Evolutionary conservation across 495 filamentous ascomycete species (phyloP).

Genomic region (Penicillium lagena): DNA sequence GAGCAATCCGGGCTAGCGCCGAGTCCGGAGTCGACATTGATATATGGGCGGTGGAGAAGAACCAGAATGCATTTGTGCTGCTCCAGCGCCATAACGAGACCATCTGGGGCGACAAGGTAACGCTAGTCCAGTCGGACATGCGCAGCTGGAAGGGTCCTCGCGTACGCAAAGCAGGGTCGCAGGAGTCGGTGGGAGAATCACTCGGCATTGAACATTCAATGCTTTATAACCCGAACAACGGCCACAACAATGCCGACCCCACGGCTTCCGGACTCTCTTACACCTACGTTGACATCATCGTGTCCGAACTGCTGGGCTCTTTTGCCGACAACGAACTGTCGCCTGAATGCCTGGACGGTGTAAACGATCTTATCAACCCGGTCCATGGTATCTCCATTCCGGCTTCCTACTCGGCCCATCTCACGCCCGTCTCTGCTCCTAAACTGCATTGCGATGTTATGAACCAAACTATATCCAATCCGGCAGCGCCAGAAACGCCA

Average conservation of each 20-base stretch:
- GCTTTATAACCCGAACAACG: slow-evolving; percentile 18
- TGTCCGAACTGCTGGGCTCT: slow-evolving; percentile 90
- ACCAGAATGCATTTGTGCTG: slow-evolving; percentile 92
- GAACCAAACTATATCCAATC: slow-evolving; percentile 51
- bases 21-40: slow-evolving; percentile 70
- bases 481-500: slow-evolving; percentile 69
- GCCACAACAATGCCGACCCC: slow-evolving; percentile 10
- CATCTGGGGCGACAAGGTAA: slow-evolving; percentile 69
- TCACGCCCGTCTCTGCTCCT: slow-evolving; percentile 87
- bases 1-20: slow-evolving; percentile 72
- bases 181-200: slow-evolving; percentile 23
- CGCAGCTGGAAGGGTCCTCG: slow-evolving; percentile 77
- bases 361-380: slow-evolving; percentile 75
- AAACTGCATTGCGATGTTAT: slow-evolving; percentile 76
- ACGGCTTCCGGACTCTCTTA: slow-evolving; percentile 14
- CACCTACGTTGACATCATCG: slow-evolving; percentile 79
- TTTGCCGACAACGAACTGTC: slow-evolving; percentile 90
- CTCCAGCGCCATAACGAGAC: slow-evolving; percentile 76
- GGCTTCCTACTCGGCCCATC: slow-evolving; percentile 80
- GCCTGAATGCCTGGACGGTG: slow-evolving; percentile 84
- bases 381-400: slow-evolving; percentile 88
- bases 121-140: slow-evolving; percentile 94
- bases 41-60: slow-evolving; percentile 94
- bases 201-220: slow-evolving; percentile 26
- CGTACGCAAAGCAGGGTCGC: slow-evolving; percentile 9